A percentile compares a stretch with the other conserved stretches of the same genome.
Conservation (phyloP, 192 early-diverging fungal genomes). For the Chytriomyces confervae region DNA sequence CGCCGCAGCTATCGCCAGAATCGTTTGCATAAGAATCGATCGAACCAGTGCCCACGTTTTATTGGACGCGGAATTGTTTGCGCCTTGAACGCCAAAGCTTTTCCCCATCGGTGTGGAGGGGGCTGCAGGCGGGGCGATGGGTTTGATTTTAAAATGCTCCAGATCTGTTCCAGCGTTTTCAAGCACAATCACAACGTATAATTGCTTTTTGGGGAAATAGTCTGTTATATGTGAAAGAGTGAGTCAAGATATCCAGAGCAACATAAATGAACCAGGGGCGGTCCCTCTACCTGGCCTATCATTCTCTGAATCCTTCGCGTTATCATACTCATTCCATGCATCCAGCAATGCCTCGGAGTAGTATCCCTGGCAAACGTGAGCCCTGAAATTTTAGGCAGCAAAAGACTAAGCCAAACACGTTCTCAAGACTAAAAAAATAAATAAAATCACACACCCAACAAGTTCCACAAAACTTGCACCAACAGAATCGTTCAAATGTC, state of each 20-base stretch:
- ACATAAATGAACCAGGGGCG: neutral
- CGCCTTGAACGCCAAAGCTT: neutral
- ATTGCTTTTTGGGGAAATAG: slow-evolving; percentile 67
- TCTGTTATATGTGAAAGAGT: slow-evolving; percentile 42
- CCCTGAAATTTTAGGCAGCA: slow-evolving; percentile 55
- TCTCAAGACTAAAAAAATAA: neutral
- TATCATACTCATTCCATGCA: slow-evolving; percentile 75
- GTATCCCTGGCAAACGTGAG: slow-evolving; percentile 70
- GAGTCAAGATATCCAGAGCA: neutral
- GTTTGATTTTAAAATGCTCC: slow-evolving; percentile 53
- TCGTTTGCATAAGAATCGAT: slow-evolving; percentile 72
- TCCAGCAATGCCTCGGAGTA: slow-evolving; percentile 70
- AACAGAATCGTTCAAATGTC: neutral
- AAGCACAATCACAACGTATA: slow-evolving; percentile 75
- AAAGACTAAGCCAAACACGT: slow-evolving; percentile 43
- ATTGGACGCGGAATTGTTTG: neutral
- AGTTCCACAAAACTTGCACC: slow-evolving; percentile 42
- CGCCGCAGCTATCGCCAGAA: slow-evolving; percentile 52
- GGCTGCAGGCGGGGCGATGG: neutral
- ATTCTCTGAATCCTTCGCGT: slow-evolving; percentile 72
- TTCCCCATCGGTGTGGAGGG: slow-evolving; percentile 14
- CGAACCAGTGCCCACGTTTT: slow-evolving; percentile 70
- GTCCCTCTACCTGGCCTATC: slow-evolving; percentile 61
- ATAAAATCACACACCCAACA: slow-evolving; percentile 26
- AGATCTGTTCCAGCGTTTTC: slow-evolving; percentile 78